phyloP scores from a whole-genome alignment of 176 grass and related monocot species.

The Carex scoparia region DNA sequence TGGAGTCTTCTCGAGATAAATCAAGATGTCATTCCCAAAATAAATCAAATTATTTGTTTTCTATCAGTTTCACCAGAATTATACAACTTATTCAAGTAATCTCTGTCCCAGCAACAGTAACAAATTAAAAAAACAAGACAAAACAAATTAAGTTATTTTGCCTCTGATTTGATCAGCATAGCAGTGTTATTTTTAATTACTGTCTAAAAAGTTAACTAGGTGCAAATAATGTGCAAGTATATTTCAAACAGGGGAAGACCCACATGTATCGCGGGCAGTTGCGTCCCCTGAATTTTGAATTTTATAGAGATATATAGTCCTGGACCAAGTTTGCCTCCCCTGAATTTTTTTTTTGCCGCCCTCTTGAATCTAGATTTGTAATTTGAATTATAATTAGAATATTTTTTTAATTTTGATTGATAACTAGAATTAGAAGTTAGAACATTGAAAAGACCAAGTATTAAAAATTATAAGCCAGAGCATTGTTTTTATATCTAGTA shows the following conservation, averaged over 20 bases:
- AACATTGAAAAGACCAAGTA: no score
- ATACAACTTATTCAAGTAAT: not conserved
- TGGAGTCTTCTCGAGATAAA: not conserved
- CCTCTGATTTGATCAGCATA: not conserved
- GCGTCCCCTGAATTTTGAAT: no score
- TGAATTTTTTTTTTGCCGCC: no score
- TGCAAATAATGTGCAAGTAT: not conserved
- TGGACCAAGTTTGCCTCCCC: no score
- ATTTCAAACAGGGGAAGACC: not conserved
- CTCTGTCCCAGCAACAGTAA: not conserved
- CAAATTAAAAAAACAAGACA: not conserved
- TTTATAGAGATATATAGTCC: no score
- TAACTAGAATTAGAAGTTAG: no score
- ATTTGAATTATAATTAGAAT: no score
- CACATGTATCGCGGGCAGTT: no score
- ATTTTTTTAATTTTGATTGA: no score
- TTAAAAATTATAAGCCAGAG: no score
- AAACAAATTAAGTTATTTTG: not conserved
- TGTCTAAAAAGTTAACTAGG: not conserved
- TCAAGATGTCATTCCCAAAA: not conserved
- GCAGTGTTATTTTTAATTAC: not conserved
- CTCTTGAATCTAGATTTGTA: no score
- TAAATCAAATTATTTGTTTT: not conserved
- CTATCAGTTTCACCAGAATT: not conserved
- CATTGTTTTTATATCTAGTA: no score